phyloP scores from a whole-genome alignment of 1,284 basidiomycete species.

The Paramarasmius palmivorus region DNA sequence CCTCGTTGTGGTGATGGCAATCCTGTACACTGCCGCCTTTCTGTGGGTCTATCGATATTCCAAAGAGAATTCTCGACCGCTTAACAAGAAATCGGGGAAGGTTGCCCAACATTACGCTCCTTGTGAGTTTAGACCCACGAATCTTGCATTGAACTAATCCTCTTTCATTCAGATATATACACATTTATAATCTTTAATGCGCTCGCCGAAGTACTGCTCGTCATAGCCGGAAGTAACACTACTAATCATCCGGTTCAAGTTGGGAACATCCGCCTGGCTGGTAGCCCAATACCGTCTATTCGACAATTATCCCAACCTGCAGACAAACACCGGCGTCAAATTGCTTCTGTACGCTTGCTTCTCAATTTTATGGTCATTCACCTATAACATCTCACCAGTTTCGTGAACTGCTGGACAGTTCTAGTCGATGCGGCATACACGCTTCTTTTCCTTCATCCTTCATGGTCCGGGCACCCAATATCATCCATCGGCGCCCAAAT shows the following conservation, averaged over 20 bases:
- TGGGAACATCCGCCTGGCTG: constrained; percentile 55
- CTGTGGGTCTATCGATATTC: constrained; percentile 47
- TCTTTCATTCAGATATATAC: constrained; percentile 39
- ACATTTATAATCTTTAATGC: constrained; percentile 48
- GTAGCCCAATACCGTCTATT: constrained; percentile 52
- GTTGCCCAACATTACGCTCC: constrained; percentile 49
- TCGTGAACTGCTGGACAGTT: constrained; percentile 56
- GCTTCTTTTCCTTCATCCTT: constrained; percentile 56
- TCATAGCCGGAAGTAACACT: neutral
- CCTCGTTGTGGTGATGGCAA: constrained; percentile 43
- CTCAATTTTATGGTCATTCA: neutral
- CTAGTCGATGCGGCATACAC: constrained; percentile 49
- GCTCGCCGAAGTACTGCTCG: constrained; percentile 42
- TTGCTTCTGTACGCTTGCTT: constrained; percentile 43
- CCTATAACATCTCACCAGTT: constrained; percentile 34
- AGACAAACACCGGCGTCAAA: constrained; percentile 38
- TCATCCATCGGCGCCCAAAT: constrained; percentile 57
- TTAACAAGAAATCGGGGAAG: constrained; percentile 49
- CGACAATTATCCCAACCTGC: constrained; percentile 45
- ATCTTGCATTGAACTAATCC: neutral
- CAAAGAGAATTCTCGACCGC: constrained; percentile 40
- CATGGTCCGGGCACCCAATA: constrained; percentile 48
- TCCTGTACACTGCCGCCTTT: constrained; percentile 49
- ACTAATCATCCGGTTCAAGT: constrained; percentile 28
- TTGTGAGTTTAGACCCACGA: constrained; percentile 32